Evolutionary conservation across 164 flowering plant genomes (phyloP).

Genomic region (Tinospora cordifolia): DNA sequence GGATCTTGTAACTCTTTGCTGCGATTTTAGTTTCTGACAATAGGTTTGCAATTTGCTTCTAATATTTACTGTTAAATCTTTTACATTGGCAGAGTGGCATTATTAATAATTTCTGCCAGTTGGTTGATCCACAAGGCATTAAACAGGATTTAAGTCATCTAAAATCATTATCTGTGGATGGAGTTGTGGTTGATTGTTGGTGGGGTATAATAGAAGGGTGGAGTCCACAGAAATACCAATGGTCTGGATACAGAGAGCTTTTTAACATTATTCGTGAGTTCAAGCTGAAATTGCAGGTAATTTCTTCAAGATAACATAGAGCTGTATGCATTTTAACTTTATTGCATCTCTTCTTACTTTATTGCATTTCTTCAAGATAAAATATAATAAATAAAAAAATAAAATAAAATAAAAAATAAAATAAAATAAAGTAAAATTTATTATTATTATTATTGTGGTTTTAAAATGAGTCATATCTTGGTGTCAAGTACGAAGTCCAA

Average conservation of each 20-base stretch:
- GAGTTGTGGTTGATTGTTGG: conserved; percentile 78
- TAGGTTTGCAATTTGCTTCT: conserved; percentile 5
- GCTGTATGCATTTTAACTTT: not conserved
- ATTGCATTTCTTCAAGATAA: conserved; percentile 1
- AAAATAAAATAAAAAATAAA: no score
- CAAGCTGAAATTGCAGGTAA: conserved; percentile 67
- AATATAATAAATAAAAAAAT: no score
- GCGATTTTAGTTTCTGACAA: not conserved
- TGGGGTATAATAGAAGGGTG: conserved; percentile 88
- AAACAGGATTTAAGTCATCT: conserved; percentile 53
- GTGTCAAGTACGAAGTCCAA: not conserved
- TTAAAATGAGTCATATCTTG: not conserved
- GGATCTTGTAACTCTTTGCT: not conserved
- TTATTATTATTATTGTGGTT: not conserved
- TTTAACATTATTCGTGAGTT: conserved; percentile 58
- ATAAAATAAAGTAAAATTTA: no score
- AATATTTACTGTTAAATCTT: conserved; percentile 4
- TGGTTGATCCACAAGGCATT: conserved; percentile 62
- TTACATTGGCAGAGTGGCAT: conserved; percentile 44
- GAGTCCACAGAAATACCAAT: conserved; percentile 68
- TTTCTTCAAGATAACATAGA: not conserved
- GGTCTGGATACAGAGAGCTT: conserved; percentile 77
- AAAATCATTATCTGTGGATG: conserved; percentile 69
- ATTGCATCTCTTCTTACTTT: not conserved
- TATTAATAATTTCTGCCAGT: conserved; percentile 63